Conservation (phyloP, 2,329 filamentous ascomycete species). For the Plectosphaerella sp. region DNA sequence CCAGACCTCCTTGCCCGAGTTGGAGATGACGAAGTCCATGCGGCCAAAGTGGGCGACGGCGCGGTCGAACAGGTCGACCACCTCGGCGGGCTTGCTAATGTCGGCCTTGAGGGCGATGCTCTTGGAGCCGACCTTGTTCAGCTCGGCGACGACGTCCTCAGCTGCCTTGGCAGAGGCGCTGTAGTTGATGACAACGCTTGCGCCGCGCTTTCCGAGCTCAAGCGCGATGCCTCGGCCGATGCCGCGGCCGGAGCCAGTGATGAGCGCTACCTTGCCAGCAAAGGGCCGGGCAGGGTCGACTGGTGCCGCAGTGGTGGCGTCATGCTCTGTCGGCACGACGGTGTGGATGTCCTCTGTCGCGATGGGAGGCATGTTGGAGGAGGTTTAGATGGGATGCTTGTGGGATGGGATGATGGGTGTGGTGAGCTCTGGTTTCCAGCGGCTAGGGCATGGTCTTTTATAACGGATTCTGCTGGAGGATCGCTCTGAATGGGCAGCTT, state of each 20-base stretch:
- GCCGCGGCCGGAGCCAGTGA: slow-evolving; percentile 62
- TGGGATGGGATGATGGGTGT: not conserved
- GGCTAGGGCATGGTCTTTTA: not conserved
- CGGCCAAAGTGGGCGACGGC: slow-evolving; percentile 63
- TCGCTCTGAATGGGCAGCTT: not conserved
- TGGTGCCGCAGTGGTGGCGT: slow-evolving; percentile 19
- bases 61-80: slow-evolving; percentile 59
- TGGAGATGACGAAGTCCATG: slow-evolving; percentile 69
- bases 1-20: slow-evolving; percentile 69
- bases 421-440: not conserved
- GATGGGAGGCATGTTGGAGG: slow-evolving; percentile 20
- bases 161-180: slow-evolving; percentile 50
- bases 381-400: not conserved
- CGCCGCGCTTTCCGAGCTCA: slow-evolving; percentile 62
- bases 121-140: slow-evolving; percentile 51
- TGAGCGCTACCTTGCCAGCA: slow-evolving; percentile 50
- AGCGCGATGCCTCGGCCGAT: slow-evolving; percentile 64
- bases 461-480: not conserved
- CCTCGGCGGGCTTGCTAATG: slow-evolving; percentile 56
- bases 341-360: slow-evolving; percentile 11
- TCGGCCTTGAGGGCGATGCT: slow-evolving; percentile 60
- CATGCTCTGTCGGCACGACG: slow-evolving; percentile 8
- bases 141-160: slow-evolving; percentile 49
- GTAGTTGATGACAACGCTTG: slow-evolving; percentile 65
- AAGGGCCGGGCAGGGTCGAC: slow-evolving; percentile 30